Conservation (phyloP, 208 protist species). For the Leptomonas seymouri region DNA sequence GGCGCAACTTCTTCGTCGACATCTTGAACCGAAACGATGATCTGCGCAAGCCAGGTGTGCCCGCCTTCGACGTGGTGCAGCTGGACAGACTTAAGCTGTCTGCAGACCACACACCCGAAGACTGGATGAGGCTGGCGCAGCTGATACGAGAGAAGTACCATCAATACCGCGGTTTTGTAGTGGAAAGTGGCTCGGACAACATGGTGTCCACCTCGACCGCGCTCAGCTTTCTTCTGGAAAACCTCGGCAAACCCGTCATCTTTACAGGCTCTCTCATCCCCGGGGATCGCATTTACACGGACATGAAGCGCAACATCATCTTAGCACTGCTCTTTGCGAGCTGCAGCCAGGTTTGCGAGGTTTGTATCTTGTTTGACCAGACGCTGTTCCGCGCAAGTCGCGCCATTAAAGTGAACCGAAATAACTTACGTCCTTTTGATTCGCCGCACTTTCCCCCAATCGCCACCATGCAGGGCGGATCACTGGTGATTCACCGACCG, state of each 20-base stretch:
- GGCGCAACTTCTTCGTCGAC: constrained; percentile 49
- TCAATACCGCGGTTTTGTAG: constrained; percentile 97
- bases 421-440: constrained; percentile 89
- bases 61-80: constrained; percentile 56
- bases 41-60: constrained; percentile 61
- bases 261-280: constrained; percentile 96
- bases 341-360: constrained; percentile 90
- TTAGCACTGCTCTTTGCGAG: constrained; percentile 85
- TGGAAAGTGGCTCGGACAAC: constrained; percentile 96
- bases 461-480: constrained; percentile 60
- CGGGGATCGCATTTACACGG: constrained; percentile 83
- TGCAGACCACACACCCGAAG: constrained; percentile 53
- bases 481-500: constrained; percentile 49
- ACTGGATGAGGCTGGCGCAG: constrained; percentile 77
- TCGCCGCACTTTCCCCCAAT: constrained; percentile 92
- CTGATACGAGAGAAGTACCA: constrained; percentile 84
- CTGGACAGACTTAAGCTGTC: constrained; percentile 65
- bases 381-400: constrained; percentile 94
- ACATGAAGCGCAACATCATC: constrained; percentile 89
- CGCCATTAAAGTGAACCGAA: constrained; percentile 77
- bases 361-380: constrained; percentile 96
- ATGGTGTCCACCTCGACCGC: constrained; percentile 95
- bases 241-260: constrained; percentile 96
- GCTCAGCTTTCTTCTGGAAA: constrained; percentile 97
- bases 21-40: constrained; percentile 62